A percentile compares a stretch with the other conserved stretches of the same genome.
Evolutionary conservation across 2,329 filamentous ascomycete species (phyloP).

Genomic region (Pseudodiploospora longispora): DNA sequence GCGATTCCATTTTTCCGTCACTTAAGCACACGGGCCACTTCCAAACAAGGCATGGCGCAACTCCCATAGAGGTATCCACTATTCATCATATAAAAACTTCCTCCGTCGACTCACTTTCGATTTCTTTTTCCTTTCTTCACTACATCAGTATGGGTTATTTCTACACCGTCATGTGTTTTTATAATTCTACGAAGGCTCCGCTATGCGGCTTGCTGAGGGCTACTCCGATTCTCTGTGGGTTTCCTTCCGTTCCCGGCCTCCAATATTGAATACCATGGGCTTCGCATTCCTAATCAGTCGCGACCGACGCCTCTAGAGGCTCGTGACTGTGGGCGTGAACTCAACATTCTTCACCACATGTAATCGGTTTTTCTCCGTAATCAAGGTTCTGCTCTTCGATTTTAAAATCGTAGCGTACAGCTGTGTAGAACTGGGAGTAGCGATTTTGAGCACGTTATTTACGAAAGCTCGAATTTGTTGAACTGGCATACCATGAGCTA

Average conservation of each 20-base stretch:
- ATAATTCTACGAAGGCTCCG: conserved; percentile 41
- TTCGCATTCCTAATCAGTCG: conserved; percentile 40
- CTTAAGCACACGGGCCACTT: too few species aligned
- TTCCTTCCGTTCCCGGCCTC: conserved; percentile 50
- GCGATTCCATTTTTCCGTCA: too few species aligned
- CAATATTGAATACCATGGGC: conserved; percentile 34
- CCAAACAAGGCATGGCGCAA: too few species aligned
- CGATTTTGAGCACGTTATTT: too few species aligned
- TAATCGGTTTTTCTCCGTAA: background rate
- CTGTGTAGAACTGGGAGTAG: too few species aligned
- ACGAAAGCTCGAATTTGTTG: too few species aligned
- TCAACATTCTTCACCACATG: conserved; percentile 2
- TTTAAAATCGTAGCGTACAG: background rate
- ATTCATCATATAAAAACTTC: conserved; percentile 11
- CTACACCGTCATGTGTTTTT: conserved; percentile 45
- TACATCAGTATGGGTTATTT: conserved; percentile 38
- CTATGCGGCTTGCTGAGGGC: conserved; percentile 48
- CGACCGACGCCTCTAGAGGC: conserved; percentile 27
- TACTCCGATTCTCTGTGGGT: conserved; percentile 38
- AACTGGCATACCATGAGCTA: too few species aligned
- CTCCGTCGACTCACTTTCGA: conserved; percentile 1
- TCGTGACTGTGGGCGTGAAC: conserved; percentile 39
- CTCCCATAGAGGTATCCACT: background rate
- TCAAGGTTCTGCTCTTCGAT: background rate
- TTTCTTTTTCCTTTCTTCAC: conserved; percentile 25